phyloP scores from a whole-genome alignment of 768 basidiomycete genomes.

The Russula sp. region DNA sequence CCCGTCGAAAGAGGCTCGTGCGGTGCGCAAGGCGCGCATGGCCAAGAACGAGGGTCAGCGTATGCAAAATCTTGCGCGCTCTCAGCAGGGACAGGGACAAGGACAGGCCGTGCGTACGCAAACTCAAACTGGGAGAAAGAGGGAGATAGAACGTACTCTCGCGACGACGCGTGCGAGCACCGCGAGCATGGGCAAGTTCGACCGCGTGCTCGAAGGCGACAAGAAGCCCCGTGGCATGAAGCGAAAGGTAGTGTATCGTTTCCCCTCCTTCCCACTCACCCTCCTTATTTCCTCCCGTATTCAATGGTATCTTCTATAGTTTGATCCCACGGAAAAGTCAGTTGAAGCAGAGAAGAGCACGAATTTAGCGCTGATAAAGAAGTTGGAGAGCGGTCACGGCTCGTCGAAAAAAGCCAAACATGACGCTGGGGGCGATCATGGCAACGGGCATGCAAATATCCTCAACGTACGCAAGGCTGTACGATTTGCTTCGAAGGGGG shows the following conservation, averaged over 20 bases:
- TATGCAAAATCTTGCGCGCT: constrained; percentile 60
- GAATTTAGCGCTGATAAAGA: constrained; percentile 68
- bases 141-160: constrained; percentile 68
- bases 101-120: neutral
- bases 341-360: constrained; percentile 59
- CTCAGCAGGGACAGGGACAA: constrained; percentile 29
- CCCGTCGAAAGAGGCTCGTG: constrained; percentile 65
- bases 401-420: constrained; percentile 8
- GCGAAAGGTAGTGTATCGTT: constrained; percentile 63
- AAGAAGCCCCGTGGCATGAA: constrained; percentile 83
- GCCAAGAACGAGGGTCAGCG: constrained; percentile 82
- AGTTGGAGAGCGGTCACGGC: constrained; percentile 39
- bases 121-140: constrained; percentile 48
- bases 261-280: neutral
- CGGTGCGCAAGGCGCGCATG: constrained; percentile 73
- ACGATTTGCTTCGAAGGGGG: constrained; percentile 19
- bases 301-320: constrained; percentile 38
- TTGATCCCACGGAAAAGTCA: constrained; percentile 72
- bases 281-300: neutral
- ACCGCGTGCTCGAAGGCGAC: constrained; percentile 85
- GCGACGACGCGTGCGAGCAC: constrained; percentile 76
- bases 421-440: neutral
- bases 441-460: constrained; percentile 2
- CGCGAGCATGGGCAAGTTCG: constrained; percentile 93
- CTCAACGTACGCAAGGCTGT: constrained; percentile 23